Base-by-base conservation (phyloP, 805 yeast genomes). In the Suhomyces vadensis region DNA sequence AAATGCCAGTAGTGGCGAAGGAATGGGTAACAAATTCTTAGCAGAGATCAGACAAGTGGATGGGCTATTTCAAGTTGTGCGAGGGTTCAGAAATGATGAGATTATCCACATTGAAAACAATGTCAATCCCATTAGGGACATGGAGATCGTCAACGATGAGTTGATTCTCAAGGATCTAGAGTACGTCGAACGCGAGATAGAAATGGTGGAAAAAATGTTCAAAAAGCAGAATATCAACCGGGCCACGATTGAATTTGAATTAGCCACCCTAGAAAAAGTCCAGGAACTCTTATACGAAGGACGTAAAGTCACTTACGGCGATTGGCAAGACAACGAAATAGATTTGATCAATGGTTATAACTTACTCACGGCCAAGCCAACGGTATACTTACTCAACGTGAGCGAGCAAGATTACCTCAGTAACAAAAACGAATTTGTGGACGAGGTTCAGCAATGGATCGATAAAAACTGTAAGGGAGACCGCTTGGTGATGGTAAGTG, bases 281-380 rank as follows among this genome's bases (percentile, higher is more conserved):
- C 64, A 52, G 48, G 72, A 63, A 8, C 41, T 56, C 13, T 54
- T 72, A 16, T 71, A 69, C 43, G 66, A 76, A 44, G 85, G 87
- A 25, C 69, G 78, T 53, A 75, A 87, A 55, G 79, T 84, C 36
- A 81, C 82, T 41, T 73, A 77, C 40, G 77, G 73, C 31, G 60
- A 60, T 4, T 87, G 94, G 89, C 69, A 77, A 13, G 77, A 77
- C 21, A 61, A 59, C 33, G 94, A 89, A 55, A 79, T 83, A 35
- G 80, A 77, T 22, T 70, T 83, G 39, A 76, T 88, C 43, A 87
- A 87, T 64, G 73, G 78, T 27, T 79, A 87, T 71, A 83, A 81
- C 55, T 78, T 90, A 40, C 65, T 90, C 39, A 89, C 96, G 1
- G 90, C 96, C 3, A 90, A 90, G 60, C 97, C 97, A n/a, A 81